Base-by-base conservation (phyloP, 352 stramenopile species). In the Globisporangium viniferum region DNA sequence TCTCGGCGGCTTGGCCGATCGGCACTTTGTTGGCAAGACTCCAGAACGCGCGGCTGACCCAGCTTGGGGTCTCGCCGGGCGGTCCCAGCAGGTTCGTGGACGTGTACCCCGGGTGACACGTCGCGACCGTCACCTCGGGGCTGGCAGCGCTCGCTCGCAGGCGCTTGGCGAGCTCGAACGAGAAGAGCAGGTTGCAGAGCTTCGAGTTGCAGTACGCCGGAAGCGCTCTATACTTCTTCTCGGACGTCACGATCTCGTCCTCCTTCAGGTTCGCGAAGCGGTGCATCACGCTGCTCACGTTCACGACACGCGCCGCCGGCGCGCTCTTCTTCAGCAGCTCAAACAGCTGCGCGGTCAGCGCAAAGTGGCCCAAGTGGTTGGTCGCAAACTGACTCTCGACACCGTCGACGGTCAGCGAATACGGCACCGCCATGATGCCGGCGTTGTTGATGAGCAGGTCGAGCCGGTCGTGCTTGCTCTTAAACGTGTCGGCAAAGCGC, bases 351-450 rank as follows among this genome's bases (percentile, higher is more conserved):
- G 68, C 71, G n/a, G 84, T 92, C 6, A 94, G 62, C 27, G 74
- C 71, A 66, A 94, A 92, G 77, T 83, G 41, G 3, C 41, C 41
- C 41, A 49, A n/a, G 15, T 49, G 41, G 41, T 49, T 49, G 0
- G 41, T 49, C 0, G 73, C 85, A 62, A 94, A 93, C 24, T 93
- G 85, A 15, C 64, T 66, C 62, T 93, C 84, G 31, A 81, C 53
- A 5, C 80, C 81, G 48, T 89, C 72, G 0, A 41, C 36, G 3
- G 73, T 86, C 20, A 79, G 46, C 10, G 63, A 48, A 46, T 85
- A 66, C 20, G 81, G 60, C 6, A 81, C 57, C 1, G 74, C 79
- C 7, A 77, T 76, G 61, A 91, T 76, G 0, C 49, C 49, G 1
- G 49, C 49, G 49, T 56, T 56, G 49, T 56, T 56, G 22, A 56